Evolutionary conservation across 2,329 filamentous ascomycete genomes (phyloP).

Genomic region (Raffaelea deltoideospora): DNA sequence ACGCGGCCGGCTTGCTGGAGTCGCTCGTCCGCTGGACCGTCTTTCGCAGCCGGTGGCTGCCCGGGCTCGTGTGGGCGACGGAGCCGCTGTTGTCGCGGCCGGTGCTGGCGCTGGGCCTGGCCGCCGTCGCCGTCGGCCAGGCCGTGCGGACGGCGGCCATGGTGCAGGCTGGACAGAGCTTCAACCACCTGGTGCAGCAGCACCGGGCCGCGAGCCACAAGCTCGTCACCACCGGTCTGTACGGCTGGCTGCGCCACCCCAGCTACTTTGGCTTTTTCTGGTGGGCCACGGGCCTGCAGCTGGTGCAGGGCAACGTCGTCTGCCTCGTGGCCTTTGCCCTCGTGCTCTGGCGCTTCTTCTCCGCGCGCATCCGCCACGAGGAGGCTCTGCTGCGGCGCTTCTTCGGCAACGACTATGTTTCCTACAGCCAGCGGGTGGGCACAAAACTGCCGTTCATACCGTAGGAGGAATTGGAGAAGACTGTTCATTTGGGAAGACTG

Average conservation of each 20-base stretch:
- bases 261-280: constrained; percentile 98
- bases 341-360: constrained; percentile 81
- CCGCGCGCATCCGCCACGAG: constrained; percentile 56
- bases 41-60: constrained; percentile 28
- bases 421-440: constrained; percentile 55
- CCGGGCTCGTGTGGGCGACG: not conserved
- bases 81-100: not conserved
- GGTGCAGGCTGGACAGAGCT: constrained; percentile 75
- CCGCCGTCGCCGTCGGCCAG: constrained; percentile 55
- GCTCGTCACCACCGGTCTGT: constrained; percentile 75
- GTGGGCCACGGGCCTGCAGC: constrained; percentile 91
- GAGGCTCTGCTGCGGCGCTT: constrained; percentile 65
- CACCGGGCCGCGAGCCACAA: constrained; percentile 52
- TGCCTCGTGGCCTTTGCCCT: constrained; percentile 60
- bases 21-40: constrained; percentile 45
- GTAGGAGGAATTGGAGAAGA: too few species aligned
- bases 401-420: constrained; percentile 68
- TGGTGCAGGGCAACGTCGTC: constrained; percentile 71
- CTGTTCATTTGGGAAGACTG: too few species aligned
- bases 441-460: constrained; percentile 69
- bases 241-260: constrained; percentile 64
- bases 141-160: constrained; percentile 66
- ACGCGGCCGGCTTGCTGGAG: constrained; percentile 60
- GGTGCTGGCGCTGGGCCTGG: constrained; percentile 29
- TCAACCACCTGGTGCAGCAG: constrained; percentile 77